These are phyloP conservation scores for Penicillium roqueforti DNA, from an alignment of 495 filamentous ascomycete genomes.

Conservation along the genomic window DNA sequence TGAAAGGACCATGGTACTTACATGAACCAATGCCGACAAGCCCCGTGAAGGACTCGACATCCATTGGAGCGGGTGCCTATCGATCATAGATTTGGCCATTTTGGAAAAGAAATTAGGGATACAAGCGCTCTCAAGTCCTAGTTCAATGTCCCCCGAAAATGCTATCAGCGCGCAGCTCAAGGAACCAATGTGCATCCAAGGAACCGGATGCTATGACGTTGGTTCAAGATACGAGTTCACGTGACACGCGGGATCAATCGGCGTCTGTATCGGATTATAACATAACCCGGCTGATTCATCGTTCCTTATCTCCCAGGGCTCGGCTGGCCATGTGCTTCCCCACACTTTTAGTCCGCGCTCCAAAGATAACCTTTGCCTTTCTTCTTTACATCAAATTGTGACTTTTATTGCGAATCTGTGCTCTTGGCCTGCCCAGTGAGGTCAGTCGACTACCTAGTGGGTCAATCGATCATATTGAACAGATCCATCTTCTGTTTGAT, in stretches of 20 bases:
- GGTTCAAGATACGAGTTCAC: neutral
- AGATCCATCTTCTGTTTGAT: neutral
- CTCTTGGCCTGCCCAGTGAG: neutral
- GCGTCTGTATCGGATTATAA: slow-evolving; percentile 4
- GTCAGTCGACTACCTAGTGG: neutral
- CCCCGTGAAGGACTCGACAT: slow-evolving; percentile 65
- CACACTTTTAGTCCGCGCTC: slow-evolving; percentile 8
- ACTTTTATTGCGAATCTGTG: neutral
- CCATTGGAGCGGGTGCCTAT: slow-evolving; percentile 67
- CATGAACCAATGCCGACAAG: slow-evolving; percentile 66
- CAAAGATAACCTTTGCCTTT: slow-evolving; percentile 6
- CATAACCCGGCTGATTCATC: slow-evolving; percentile 22
- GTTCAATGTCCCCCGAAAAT: neutral
- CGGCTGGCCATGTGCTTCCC: slow-evolving; percentile 7
- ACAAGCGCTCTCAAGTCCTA: neutral
- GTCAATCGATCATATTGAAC: neutral
- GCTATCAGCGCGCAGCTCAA: neutral
- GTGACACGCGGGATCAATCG: slow-evolving; percentile 6
- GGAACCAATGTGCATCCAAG: neutral
- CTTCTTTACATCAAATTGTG: neutral
- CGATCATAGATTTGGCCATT: slow-evolving; percentile 17
- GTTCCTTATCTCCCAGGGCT: slow-evolving; percentile 7
- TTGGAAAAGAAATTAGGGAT: slow-evolving; percentile 7
- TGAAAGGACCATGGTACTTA: slow-evolving; percentile 25
- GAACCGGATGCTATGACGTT: neutral